Conservation (phyloP, 192 early-diverging fungal species). For the Chytriomyces sp. region DNA sequence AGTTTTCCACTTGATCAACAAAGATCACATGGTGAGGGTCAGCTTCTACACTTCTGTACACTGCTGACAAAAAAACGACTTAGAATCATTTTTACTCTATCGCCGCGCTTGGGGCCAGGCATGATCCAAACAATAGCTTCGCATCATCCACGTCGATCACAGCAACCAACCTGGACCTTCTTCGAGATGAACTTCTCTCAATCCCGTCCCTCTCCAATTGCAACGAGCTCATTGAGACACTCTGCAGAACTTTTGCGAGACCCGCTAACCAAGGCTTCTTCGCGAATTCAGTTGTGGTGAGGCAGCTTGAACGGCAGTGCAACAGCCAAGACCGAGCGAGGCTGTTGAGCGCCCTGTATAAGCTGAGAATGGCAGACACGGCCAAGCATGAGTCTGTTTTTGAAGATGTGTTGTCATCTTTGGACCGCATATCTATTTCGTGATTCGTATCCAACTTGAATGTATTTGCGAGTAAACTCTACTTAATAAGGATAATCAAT, state of each 20-base stretch:
- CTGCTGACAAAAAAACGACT: background rate
- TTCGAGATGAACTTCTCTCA: background rate
- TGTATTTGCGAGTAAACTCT: no score
- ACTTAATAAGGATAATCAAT: no score
- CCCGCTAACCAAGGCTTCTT: background rate
- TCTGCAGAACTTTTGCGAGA: background rate
- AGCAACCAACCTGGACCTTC: background rate
- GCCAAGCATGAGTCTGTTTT: background rate
- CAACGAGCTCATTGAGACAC: background rate
- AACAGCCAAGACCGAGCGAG: background rate
- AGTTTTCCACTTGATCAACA: background rate
- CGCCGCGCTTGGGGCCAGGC: background rate
- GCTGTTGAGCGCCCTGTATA: background rate
- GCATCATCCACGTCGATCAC: background rate
- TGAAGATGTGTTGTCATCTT: background rate
- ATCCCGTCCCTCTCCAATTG: background rate
- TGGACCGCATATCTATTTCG: background rate
- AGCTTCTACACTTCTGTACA: background rate
- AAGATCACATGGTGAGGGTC: background rate
- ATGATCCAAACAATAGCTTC: background rate
- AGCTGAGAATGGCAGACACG: background rate
- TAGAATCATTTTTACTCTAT: background rate
- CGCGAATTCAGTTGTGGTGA: background rate
- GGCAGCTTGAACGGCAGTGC: background rate
- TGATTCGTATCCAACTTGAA: no score